Evolutionary conservation across 2,329 filamentous ascomycete species (phyloP).

Genomic region (Fusarium scirpi): DNA sequence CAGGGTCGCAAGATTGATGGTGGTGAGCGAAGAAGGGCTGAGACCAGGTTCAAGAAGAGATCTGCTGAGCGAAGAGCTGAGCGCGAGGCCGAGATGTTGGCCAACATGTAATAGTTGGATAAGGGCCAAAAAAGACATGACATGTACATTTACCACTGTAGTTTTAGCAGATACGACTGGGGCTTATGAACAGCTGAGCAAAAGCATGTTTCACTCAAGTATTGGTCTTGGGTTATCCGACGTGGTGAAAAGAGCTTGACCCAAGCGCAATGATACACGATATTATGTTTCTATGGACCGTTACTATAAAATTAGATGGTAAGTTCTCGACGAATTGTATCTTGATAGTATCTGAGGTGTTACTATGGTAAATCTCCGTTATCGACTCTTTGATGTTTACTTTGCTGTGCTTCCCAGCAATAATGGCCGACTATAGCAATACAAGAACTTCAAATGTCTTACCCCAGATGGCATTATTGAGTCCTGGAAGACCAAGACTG

Average conservation of each 20-base stretch:
- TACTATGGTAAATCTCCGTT: neutral
- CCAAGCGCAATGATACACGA: neutral
- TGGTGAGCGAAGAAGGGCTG: conserved; percentile 88
- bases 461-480: neutral
- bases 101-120: conserved; percentile 48
- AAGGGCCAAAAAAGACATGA: conserved; percentile 34
- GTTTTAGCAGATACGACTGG: conserved; percentile 45
- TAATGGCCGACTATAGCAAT: neutral
- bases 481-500: neutral
- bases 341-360: neutral
- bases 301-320: neutral
- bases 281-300: neutral
- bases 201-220: conserved; percentile 26
- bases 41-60: conserved; percentile 88
- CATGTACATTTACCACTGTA: conserved; percentile 49
- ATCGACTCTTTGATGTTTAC: neutral
- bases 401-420: neutral
- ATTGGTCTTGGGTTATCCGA: neutral
- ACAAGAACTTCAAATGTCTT: neutral
- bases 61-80: conserved; percentile 82
- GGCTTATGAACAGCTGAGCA: conserved; percentile 31
- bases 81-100: conserved; percentile 57
- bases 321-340: neutral
- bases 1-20: conserved; percentile 94
- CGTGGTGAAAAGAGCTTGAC: neutral